phyloP scores from a whole-genome alignment of 441 rosid genomes.

The Dalechampia spathulata region DNA sequence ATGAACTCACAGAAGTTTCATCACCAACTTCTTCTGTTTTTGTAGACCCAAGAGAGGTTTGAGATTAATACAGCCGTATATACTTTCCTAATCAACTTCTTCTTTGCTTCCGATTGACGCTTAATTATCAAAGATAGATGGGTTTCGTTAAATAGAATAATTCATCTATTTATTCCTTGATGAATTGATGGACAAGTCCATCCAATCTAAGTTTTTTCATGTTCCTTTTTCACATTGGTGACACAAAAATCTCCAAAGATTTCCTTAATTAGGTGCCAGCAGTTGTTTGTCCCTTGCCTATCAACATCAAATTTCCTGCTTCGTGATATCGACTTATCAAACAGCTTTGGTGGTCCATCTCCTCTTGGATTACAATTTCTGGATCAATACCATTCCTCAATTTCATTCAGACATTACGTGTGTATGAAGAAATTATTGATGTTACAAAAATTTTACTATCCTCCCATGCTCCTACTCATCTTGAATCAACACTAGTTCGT shows the following conservation, averaged over 20 bases:
- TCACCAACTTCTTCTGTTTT: slow-evolving; percentile 35
- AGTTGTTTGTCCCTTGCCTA: slow-evolving; percentile 37
- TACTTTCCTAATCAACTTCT: slow-evolving; percentile 7
- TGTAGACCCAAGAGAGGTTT: slow-evolving; percentile 88
- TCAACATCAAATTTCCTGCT: slow-evolving; percentile 15
- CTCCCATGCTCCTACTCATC: too few species aligned
- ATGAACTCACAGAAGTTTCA: slow-evolving; percentile 24
- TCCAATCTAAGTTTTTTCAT: slow-evolving; percentile 23
- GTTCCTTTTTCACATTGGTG: slow-evolving; percentile 39
- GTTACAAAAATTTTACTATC: neutral
- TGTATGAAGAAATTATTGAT: neutral
- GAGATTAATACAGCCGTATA: slow-evolving; percentile 14
- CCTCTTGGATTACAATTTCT: neutral
- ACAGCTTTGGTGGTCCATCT: slow-evolving; percentile 18
- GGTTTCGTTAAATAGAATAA: too few species aligned
- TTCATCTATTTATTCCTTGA: too few species aligned
- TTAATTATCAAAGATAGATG: too few species aligned
- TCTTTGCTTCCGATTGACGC: slow-evolving; percentile 8
- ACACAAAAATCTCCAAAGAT: slow-evolving; percentile 41
- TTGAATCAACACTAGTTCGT: too few species aligned
- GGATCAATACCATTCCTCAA: slow-evolving; percentile 4
- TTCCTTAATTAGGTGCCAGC: slow-evolving; percentile 65
- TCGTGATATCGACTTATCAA: slow-evolving; percentile 31
- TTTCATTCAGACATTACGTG: neutral
- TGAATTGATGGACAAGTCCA: slow-evolving; percentile 21